Base-by-base conservation (phyloP, 306 rosid species). In the Mimosa pudica region DNA sequence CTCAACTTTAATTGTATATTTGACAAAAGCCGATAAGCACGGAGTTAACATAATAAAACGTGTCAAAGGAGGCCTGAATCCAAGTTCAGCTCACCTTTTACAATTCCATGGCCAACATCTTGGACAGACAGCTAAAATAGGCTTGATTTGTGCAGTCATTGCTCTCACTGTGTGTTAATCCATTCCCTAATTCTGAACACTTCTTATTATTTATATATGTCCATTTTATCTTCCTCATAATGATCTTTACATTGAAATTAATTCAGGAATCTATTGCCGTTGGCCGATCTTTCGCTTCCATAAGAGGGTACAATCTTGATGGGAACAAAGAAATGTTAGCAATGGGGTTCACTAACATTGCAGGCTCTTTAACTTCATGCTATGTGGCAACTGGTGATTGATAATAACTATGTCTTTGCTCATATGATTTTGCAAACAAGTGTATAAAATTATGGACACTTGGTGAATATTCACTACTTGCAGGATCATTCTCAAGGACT, bases 291-390 rank as follows among this genome's bases (percentile, higher is more conserved):
- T 94, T 94, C 64, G 95, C 98, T 71, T 76, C 97, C 33, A 84
- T 92, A 30, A 91, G 86, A 66, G 98, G 97, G 52, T 92, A 94
- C 79, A 92, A 87, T 77, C 91, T 94, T 78, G 97, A 94, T 86
- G 98, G 97, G 6, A 91, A 94, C 89, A 89, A 85, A 73, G 98
- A 94, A 81, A 94, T 94, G 98, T 14, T 94, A 49, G 97, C 97
- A 80, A 90, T 94, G 89, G 98, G 98, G 0, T 88, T 87, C 62
- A 90, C 89, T 89, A 94, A 92, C 91, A 83, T 95, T 71, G 97
- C 86, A 38, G 98, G 98, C 20, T 95, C 98, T 71, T 73, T 95
- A 36, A 78, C 92, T 79, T 95, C 98, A 16, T 95, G 97, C 87
- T 95, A 92, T 77, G 87, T 92, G 51, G 92, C 98, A 68, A 95